Evolutionary conservation across 2,329 filamentous ascomycete species (phyloP).

Genomic region (Cephalotrichum gorgonifer): DNA sequence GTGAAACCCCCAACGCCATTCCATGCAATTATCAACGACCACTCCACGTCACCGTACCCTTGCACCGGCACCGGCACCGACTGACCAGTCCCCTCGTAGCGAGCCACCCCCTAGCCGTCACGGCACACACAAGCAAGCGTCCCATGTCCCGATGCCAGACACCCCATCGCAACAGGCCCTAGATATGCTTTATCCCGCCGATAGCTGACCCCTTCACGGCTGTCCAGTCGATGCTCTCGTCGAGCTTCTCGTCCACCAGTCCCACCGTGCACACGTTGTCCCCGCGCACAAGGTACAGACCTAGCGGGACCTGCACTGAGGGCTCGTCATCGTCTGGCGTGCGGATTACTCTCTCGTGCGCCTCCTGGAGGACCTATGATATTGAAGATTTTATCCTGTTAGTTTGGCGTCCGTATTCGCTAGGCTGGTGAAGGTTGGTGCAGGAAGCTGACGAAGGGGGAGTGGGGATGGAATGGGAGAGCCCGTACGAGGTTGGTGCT

Average conservation of each 20-base stretch:
- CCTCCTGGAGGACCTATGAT: conserved; percentile 62
- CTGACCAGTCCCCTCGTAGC: neutral
- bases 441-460: neutral
- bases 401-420: conserved; percentile 2
- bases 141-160: neutral
- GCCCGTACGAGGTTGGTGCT: conserved; percentile 71
- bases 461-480: neutral
- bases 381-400: too few relatives aligned
- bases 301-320: conserved; percentile 71
- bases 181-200: conserved; percentile 71
- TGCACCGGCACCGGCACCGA: neutral
- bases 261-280: conserved; percentile 92
- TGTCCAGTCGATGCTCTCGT: conserved; percentile 84
- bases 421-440: neutral
- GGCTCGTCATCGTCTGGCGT: conserved; percentile 73
- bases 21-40: neutral
- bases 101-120: neutral
- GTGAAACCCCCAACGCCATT: neutral
- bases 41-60: neutral
- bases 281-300: conserved; percentile 83
- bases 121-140: neutral
- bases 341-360: conserved; percentile 83
- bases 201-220: conserved; percentile 80
- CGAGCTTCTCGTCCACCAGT: conserved; percentile 78
- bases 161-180: conserved; percentile 8